Evolutionary conservation across 306 rosid species (phyloP), one percentile per base, ranked within the genome.

Genomic region (Prinsepia uniflora): DNA sequence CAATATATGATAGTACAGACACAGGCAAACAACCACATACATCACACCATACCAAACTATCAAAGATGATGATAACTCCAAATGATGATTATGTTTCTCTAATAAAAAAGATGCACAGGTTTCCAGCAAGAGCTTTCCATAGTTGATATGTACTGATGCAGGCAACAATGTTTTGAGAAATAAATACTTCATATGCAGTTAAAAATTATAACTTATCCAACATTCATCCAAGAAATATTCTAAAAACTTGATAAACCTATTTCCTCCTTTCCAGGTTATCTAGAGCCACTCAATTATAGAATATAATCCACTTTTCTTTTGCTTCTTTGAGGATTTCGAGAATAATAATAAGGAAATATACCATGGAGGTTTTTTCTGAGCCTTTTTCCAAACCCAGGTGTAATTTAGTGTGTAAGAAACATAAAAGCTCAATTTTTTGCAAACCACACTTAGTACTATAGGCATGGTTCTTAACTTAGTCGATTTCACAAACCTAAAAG

Each of bases 1-100:
- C 60, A 30, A 8, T 36, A 50, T n/a, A 67, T 49, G 72, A 49
- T 36, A 67, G 57, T 13, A 59, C 47, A 67, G 45, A 67, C 30
- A 67, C 0, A 22, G 10, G 36, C 17, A 67, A 13, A 14, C 34
- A 12, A 43, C 36, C 24, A 15, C 39, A 36, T 48, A 30, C 45
- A 67, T 0, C n/a, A 49, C 15, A 49, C 55, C 55, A 49, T 30
- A 30, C 4, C 36, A 30, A 30, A 30, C 36, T 49, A 49, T 13
- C 55, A 15, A 18, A 6, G 18, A 49, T 0, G 14, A 5, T 49
- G 6, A 49, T 6, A 7, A 13, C 22, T 53, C 11, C 14, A 18
- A 8, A 53, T 53, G 58, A 18, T 7, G 58, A 53, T 53, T 18
- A 53, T 53, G 24, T 18, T 53, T 53, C 58, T 53, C 30, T 53